Evolutionary conservation across 2,329 filamentous ascomycete genomes (phyloP).

Genomic region (Fusarium aywerte): DNA sequence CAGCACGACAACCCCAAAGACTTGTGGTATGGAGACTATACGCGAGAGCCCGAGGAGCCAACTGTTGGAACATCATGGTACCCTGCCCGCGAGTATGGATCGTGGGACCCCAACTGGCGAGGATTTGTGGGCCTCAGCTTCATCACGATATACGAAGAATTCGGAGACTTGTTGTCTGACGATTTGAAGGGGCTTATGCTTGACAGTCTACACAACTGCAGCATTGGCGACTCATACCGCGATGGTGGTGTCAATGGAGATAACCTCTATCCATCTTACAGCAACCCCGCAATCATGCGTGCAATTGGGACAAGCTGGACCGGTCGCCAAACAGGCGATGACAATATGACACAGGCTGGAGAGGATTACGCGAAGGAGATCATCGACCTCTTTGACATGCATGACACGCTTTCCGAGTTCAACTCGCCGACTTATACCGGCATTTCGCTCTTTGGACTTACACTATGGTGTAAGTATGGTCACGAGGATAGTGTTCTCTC

Average conservation of each 20-base stretch:
- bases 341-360: slow-evolving; percentile 67
- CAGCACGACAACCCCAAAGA: slow-evolving; percentile 9
- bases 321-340: slow-evolving; percentile 61
- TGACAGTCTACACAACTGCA: slow-evolving; percentile 16
- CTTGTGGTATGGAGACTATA: slow-evolving; percentile 27
- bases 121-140: slow-evolving; percentile 23
- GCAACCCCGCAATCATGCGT: slow-evolving; percentile 69
- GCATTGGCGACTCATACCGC: slow-evolving; percentile 42
- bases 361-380: slow-evolving; percentile 65
- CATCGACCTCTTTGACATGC: slow-evolving; percentile 64
- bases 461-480: slow-evolving; percentile 64
- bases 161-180: background rate
- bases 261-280: slow-evolving; percentile 70
- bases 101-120: slow-evolving; percentile 28
- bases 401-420: slow-evolving; percentile 68
- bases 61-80: slow-evolving; percentile 21
- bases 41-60: slow-evolving; percentile 17
- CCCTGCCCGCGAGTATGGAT: slow-evolving; percentile 15
- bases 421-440: slow-evolving; percentile 70
- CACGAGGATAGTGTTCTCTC: slow-evolving; percentile 53
- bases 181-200: slow-evolving; percentile 20
- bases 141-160: slow-evolving; percentile 29
- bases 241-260: slow-evolving; percentile 68
- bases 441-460: slow-evolving; percentile 65
- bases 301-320: slow-evolving; percentile 68